Evolutionary conservation across 2,329 filamentous ascomycete species (phyloP), one percentile per base, ranked within the genome.

Genomic region (Talaromyces sp.): DNA sequence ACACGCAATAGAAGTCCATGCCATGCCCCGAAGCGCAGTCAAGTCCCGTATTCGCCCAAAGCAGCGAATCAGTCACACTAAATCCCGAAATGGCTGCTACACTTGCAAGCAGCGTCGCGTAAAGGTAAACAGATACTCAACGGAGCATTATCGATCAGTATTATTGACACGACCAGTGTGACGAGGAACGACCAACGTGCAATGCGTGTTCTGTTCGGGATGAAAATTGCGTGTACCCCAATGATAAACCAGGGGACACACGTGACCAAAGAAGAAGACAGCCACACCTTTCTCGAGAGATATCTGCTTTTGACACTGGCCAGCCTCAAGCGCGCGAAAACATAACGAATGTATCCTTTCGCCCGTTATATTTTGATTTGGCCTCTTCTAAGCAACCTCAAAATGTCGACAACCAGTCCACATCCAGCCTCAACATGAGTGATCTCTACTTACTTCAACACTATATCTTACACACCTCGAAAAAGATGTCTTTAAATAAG

Each of bases 81-180:
- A 69, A 56, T 69, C 67, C 4, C 61, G 66, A 4, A 64, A 65
- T 54, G 68, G 68, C 7, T 70, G 68, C 51, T 64, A 62, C n/a
- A 62, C 60, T 1, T 70, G 68, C 57, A 70, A 70, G 52, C 19
- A 32, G 3, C 64, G 68, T 11, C 58, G 65, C 17, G 68, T 70
- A n/a, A 69, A 70, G 60, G 68, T 70, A 61, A 2, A 35, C 43
- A 6, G n/a, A n/a, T n/a, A n/a, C n/a, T n/a, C n/a, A n/a, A n/a
- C n/a, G n/a, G n/a, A n/a, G n/a, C n/a, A n/a, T n/a, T n/a, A n/a
- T n/a, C n/a, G n/a, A n/a, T n/a, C n/a, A n/a, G n/a, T n/a, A n/a
- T n/a, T n/a, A n/a, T n/a, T n/a, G n/a, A n/a, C n/a, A n/a, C n/a
- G n/a, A n/a, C 21, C 49, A 70, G 68, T 70, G 68, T 56, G 68